Percentiles rank a stretch among this genome's conserved stretches.
Evolutionary conservation across 2,329 filamentous ascomycete species (phyloP).

Genomic region (Aplosporella prunicola): DNA sequence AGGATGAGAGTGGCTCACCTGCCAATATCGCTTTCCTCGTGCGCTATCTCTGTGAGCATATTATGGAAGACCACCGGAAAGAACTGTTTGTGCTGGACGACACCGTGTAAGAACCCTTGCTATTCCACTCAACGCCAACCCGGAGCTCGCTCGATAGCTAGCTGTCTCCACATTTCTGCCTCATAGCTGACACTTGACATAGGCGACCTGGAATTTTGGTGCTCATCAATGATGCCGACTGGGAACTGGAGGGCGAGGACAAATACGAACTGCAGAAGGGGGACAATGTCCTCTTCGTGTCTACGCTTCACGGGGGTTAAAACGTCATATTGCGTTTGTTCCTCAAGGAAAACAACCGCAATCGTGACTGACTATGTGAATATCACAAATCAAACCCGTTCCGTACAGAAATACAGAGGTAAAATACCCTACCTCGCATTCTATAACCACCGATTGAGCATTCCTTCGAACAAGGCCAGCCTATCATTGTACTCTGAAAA

Average conservation of each 20-base stretch:
- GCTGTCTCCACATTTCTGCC: background rate
- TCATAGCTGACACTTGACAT: conserved; percentile 14
- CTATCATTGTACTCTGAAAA: no score
- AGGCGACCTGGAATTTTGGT: conserved; percentile 94
- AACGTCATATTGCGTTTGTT: no score
- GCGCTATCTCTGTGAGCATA: conserved; percentile 63
- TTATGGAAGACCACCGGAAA: conserved; percentile 77
- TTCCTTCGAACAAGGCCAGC: no score
- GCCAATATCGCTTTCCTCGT: conserved; percentile 70
- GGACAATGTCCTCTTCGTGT: conserved; percentile 92
- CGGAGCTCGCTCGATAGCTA: conserved; percentile 23
- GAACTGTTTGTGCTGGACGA: conserved; percentile 84
- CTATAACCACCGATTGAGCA: no score
- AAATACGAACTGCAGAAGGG: conserved; percentile 70
- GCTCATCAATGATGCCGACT: conserved; percentile 94
- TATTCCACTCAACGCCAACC: no score
- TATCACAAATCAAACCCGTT: no score
- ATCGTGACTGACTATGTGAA: no score
- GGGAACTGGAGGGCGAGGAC: conserved; percentile 95
- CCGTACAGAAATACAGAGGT: no score
- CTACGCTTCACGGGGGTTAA: conserved; percentile 87
- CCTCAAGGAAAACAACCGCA: no score
- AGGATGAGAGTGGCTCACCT: conserved; percentile 48
- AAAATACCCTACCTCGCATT: no score
- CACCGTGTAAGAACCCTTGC: conserved; percentile 85